Evolutionary conservation across 305 asterid species (phyloP), one percentile per base, ranked within the genome.

Genomic region (Fraxinus baroniana): DNA sequence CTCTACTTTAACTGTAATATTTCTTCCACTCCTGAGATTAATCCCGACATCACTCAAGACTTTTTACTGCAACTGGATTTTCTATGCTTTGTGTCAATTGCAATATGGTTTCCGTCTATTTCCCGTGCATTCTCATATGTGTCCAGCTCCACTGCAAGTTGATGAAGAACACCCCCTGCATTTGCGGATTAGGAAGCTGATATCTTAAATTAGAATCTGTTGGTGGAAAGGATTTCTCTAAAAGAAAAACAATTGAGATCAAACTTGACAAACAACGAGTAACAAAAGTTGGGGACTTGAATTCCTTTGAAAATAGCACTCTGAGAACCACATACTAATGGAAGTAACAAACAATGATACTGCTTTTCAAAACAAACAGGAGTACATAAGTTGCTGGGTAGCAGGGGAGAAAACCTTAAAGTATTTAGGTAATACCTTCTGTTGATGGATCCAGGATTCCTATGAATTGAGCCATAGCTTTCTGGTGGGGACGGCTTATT

Each of bases 391-490:
- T 52, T 52, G 8, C 64, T 5, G 64, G 64, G 64, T 55, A 55
- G 64, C 64, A 55, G 13, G 28, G 28, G 28, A 57, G 68, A 20
- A 20, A 57, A 55, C 66, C 13, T 6, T 6, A 0, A 18, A 18
- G 28, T 20, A 57, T 20, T 28, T 13, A 57, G 68, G 13, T 20
- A 18, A 57, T 57, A 90, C 92, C 92, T 90, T 91, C 92, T 49
- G 94, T 89, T 2, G 90, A 85, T 46, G 93, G 92, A 87, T 92
- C 94, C 87, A 92, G 87, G 83, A 92, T 87, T 24, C 97, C 94
- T 30, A 91, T 84, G 86, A 86, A 92, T 1, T 1, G 94, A 90
- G 37, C 95, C 93, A 41, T 80, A 91, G 83, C 95, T 91, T 28
- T 90, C 86, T 12, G 88, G 87, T 1, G 95, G 94, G 5, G 97